phyloP scores from a whole-genome alignment of 2,329 filamentous ascomycete genomes.

The Akanthomyces muscarius region DNA sequence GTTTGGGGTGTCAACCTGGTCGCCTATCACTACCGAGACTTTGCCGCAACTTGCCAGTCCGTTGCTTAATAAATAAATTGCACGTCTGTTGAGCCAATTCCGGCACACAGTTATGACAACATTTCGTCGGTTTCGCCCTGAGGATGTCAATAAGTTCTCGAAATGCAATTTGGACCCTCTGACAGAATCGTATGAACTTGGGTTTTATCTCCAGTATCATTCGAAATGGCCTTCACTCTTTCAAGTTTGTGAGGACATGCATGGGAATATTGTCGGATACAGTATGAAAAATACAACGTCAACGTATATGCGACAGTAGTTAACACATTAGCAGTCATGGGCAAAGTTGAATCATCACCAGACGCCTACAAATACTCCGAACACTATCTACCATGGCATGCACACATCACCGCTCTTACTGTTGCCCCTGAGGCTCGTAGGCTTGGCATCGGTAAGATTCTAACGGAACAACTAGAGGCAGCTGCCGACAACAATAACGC shows the following conservation, averaged over 20 bases:
- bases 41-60: background rate
- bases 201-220: slow-evolving; percentile 94
- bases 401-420: slow-evolving; percentile 93
- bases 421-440: slow-evolving; percentile 83
- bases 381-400: slow-evolving; percentile 99
- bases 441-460: slow-evolving; percentile 77
- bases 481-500: slow-evolving; percentile 76
- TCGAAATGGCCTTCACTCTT: slow-evolving; percentile 95
- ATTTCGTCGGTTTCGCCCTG: slow-evolving; percentile 78
- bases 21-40: background rate
- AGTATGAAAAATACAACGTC: slow-evolving; percentile 53
- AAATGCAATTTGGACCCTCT: slow-evolving; percentile 93
- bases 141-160: slow-evolving; percentile 84
- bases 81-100: background rate
- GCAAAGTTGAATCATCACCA: slow-evolving; percentile 88
- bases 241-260: slow-evolving; percentile 80
- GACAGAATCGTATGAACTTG: slow-evolving; percentile 96
- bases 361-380: slow-evolving; percentile 68
- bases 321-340: slow-evolving; percentile 69
- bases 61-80: background rate
- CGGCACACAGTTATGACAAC: slow-evolving; percentile 59
- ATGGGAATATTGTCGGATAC: slow-evolving; percentile 90
- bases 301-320: slow-evolving; percentile 21
- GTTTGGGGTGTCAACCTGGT: background rate
- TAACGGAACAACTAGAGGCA: slow-evolving; percentile 78